Evolutionary conservation across 768 basidiomycete species (phyloP).

Genomic region (Antrodiella citrinella): DNA sequence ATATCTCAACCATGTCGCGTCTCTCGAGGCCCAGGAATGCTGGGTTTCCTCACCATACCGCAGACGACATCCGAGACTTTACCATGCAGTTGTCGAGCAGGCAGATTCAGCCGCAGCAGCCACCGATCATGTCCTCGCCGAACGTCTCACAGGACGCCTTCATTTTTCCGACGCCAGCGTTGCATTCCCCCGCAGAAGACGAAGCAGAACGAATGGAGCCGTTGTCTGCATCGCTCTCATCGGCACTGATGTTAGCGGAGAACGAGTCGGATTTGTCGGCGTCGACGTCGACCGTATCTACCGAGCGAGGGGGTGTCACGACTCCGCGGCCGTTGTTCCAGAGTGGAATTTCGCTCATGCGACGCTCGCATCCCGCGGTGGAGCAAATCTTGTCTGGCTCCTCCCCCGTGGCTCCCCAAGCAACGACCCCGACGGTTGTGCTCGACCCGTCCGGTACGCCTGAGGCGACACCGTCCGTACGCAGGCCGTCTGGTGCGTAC

Average conservation of each 20-base stretch:
- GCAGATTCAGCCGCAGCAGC: constrained; percentile 21
- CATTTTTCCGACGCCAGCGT: constrained; percentile 28
- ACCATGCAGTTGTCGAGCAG: constrained; percentile 58
- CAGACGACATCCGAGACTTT: constrained; percentile 53
- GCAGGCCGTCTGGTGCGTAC: no score
- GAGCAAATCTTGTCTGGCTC: no score
- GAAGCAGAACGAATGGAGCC: neutral
- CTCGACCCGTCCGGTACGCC: no score
- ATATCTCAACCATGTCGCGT: constrained; percentile 23
- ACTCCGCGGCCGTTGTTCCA: constrained; percentile 13
- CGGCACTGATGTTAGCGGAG: constrained; percentile 5
- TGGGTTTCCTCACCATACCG: constrained; percentile 37
- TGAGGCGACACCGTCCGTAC: no score
- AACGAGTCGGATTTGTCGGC: constrained; percentile 14
- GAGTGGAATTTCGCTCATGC: constrained; percentile 10
- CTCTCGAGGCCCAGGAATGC: constrained; percentile 13
- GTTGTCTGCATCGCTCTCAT: constrained; percentile 10
- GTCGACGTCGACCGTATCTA: constrained; percentile 15
- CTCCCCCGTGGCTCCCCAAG: no score
- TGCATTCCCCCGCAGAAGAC: neutral
- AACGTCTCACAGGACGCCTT: constrained; percentile 26
- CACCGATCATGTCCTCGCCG: neutral
- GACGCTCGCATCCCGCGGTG: constrained; percentile 3
- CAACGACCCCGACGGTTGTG: no score
- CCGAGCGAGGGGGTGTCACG: constrained; percentile 8